Base-by-base conservation (phyloP, 257 asterid species). In the Scutellaria galericulata region DNA sequence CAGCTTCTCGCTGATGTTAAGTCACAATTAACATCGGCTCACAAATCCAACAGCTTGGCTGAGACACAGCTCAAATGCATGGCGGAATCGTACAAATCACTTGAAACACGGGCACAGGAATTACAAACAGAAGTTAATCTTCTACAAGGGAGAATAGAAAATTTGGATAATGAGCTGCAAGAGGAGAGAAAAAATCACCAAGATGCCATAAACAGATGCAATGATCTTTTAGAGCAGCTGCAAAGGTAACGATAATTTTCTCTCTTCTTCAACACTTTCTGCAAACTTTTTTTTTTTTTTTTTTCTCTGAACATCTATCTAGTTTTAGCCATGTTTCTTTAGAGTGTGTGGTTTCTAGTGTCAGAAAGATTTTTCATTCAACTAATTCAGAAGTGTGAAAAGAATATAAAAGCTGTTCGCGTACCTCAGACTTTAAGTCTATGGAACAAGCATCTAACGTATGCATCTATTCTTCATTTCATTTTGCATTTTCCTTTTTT, bases 31-130 rank as follows among this genome's bases (percentile, higher is more conserved):
- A 58, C 86, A 56, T 87, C 91, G 40, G 86, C 97, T 58, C 92
- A 82, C 58, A 90, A 83, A 75, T 74, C 79, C 67, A 92, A 90
- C 77, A 78, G 96, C 82, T 87, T 95, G 87, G 87, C 96, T 62
- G 99, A 92, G 83, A 95, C 96, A 50, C 99, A 95, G 87, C 94
- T 95, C 72, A 95, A 90, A 78, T 95, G 99, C 85, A 95, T 95
- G 99, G 96, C 97, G 3, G 99, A 92, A 77, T 95, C 99, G 0
- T 95, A 95, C 83, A 95, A 84, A 47, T 78, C 87, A 48, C 97
- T 95, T 52, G 99, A 95, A 82, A 76, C 81, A 41, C 90, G 97
- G 39, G 90, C 96, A 53, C 96, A 87, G 75, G 93, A 89, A 54
- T 84, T 95, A 46, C 96, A 90, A 79, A 85, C 84, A 64, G 98